Conservation (phyloP, 192 early-diverging fungal genomes). For the Umbelopsis vinacea region DNA sequence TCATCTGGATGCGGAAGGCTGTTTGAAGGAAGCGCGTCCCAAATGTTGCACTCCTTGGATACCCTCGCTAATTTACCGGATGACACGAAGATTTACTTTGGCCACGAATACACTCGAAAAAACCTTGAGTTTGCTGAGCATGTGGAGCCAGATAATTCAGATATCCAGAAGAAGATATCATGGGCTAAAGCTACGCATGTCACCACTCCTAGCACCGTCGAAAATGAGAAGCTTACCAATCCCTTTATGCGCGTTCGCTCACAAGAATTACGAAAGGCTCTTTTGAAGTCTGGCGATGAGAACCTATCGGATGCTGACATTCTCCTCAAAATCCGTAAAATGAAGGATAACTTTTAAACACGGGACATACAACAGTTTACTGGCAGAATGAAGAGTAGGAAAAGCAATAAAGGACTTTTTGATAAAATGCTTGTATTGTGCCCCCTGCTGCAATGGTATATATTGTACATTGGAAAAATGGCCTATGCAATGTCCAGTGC, state of each 20-base stretch:
- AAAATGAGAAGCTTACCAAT: constrained; percentile 39
- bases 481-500: no score
- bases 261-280: constrained; percentile 14
- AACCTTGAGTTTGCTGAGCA: constrained; percentile 53
- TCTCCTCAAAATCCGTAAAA: constrained; percentile 35
- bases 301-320: constrained; percentile 25
- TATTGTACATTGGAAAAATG: no score
- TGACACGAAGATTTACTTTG: constrained; percentile 88
- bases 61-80: constrained; percentile 71
- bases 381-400: background rate
- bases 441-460: background rate
- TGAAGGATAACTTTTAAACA: constrained; percentile 37
- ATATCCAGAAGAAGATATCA: constrained; percentile 25
- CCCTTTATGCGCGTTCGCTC: constrained; percentile 35
- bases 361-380: background rate
- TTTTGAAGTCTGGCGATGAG: background rate
- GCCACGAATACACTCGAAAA: constrained; percentile 89
- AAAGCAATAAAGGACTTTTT: background rate
- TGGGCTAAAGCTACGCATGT: constrained; percentile 32
- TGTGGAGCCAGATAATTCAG: constrained; percentile 39
- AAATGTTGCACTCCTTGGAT: constrained; percentile 84
- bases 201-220: constrained; percentile 51
- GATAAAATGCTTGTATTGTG: background rate
- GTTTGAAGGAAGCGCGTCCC: constrained; percentile 87
- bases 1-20: constrained; percentile 84